Conservation (phyloP, 179 eudicot species). For the Beta macrorhiza region DNA sequence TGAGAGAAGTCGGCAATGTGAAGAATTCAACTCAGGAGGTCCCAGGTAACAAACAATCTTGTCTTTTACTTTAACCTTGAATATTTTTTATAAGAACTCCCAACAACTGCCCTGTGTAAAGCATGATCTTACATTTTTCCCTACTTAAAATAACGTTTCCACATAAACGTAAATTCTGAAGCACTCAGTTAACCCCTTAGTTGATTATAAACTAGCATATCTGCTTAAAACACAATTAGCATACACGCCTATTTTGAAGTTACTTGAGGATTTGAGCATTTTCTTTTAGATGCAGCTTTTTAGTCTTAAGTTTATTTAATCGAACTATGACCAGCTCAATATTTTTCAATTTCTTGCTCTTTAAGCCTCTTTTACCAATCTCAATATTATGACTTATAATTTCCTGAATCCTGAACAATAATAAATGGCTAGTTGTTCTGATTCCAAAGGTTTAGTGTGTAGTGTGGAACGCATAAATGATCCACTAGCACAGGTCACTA, state of each 20-base stretch:
- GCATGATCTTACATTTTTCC: too few relatives aligned
- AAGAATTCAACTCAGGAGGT: constrained; percentile 39
- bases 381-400: too few relatives aligned
- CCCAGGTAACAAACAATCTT: constrained; percentile 50
- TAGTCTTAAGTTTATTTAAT: neutral
- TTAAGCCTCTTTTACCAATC: neutral
- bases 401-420: too few relatives aligned
- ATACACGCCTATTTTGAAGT: neutral
- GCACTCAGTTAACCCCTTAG: neutral
- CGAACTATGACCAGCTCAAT: neutral
- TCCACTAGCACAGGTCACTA: too few relatives aligned
- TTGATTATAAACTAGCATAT: neutral
- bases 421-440: too few relatives aligned
- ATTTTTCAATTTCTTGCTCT: neutral
- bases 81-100: neutral
- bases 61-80: neutral
- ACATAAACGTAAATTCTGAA: neutral
- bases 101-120: too few relatives aligned
- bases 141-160: too few relatives aligned
- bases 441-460: too few relatives aligned
- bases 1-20: constrained; percentile 44
- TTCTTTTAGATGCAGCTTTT: neutral
- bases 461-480: too few relatives aligned
- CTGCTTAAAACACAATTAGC: neutral
- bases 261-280: too few relatives aligned